These are phyloP conservation scores for Dinochytrium kinnereticum DNA, from an alignment of 371 early-diverging fungal genomes.

Conservation along the genomic window DNA sequence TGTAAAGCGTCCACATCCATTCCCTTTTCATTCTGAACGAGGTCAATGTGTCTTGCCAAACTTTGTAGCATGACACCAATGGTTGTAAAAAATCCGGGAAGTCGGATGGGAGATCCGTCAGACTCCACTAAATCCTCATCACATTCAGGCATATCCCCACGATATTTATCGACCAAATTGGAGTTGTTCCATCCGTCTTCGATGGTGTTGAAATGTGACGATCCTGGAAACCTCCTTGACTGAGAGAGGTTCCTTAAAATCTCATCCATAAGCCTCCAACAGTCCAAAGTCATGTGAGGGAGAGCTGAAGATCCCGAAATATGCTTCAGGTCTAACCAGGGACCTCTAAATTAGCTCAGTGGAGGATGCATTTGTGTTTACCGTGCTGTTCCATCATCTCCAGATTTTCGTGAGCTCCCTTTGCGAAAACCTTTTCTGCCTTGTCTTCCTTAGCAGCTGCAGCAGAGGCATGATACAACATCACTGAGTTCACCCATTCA, in stretches of 20 bases:
- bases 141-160: neutral
- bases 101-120: neutral
- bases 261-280: neutral
- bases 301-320: neutral
- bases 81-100: neutral
- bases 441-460: neutral
- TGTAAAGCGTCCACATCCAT: too few relatives aligned
- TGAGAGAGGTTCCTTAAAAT: neutral
- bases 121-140: neutral
- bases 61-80: neutral
- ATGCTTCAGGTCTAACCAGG: too few relatives aligned
- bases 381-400: too few relatives aligned
- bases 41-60: neutral
- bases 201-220: too few relatives aligned
- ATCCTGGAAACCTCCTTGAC: neutral
- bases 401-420: too few relatives aligned
- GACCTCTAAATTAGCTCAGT: too few relatives aligned
- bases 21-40: neutral
- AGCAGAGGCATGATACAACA: neutral
- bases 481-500: slow-evolving; percentile 16
- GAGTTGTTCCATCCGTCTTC: neutral
- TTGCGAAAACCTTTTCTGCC: neutral
- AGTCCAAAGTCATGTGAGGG: neutral
- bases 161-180: neutral
- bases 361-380: too few relatives aligned